phyloP scores from a whole-genome alignment of 768 basidiomycete genomes.

The Polyporus arcularius region DNA sequence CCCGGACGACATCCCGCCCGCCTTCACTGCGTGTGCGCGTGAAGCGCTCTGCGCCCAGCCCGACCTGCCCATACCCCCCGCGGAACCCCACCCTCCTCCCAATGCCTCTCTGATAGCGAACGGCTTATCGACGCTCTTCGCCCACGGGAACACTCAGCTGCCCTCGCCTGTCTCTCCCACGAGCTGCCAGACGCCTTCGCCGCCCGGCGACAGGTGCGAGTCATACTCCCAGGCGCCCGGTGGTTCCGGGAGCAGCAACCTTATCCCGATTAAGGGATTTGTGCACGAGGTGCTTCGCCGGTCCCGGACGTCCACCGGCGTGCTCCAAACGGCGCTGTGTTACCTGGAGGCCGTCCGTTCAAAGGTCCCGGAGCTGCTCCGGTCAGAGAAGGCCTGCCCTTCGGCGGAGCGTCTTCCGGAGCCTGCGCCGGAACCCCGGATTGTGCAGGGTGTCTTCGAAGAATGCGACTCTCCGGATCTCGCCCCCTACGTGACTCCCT shows the following conservation, averaged over 20 bases:
- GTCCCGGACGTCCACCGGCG: constrained; percentile 79
- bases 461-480: not conserved
- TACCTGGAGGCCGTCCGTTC: constrained; percentile 83
- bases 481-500: not conserved
- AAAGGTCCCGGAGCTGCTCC: constrained; percentile 63
- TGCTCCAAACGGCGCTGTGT: constrained; percentile 85
- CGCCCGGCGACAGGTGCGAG: constrained; percentile 26
- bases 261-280: constrained; percentile 70
- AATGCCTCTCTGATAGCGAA: constrained; percentile 3
- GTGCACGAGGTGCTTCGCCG: constrained; percentile 89
- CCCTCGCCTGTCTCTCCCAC: constrained; percentile 58
- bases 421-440: constrained; percentile 5
- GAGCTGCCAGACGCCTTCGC: constrained; percentile 35
- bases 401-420: constrained; percentile 38
- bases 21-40: constrained; percentile 38
- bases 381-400: constrained; percentile 42
- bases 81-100: not conserved
- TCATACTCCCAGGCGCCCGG: constrained; percentile 25
- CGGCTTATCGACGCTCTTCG: constrained; percentile 15
- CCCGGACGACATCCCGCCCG: constrained; percentile 68
- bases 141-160: constrained; percentile 42
- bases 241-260: constrained; percentile 21
- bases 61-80: constrained; percentile 25
- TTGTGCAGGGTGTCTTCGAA: constrained; percentile 8
- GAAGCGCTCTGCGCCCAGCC: constrained; percentile 24